Evolutionary conservation across 1,284 basidiomycete species (phyloP).

Genomic region (Marasmius sp.): DNA sequence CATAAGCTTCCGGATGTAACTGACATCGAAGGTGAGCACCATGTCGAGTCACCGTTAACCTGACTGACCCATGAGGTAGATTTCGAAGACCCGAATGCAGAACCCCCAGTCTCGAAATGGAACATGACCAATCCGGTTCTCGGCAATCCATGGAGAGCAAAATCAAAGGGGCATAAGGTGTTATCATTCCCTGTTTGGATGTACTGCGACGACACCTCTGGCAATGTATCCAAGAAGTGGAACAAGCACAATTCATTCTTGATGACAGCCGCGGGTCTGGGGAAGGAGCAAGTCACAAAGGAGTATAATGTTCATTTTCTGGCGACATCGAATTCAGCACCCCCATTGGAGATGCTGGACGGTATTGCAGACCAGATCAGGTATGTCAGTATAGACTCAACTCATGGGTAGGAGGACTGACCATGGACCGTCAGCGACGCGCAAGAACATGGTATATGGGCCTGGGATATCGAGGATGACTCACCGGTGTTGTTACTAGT

Average conservation of each 20-base stretch:
- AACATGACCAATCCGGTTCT: neutral
- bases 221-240: conserved; percentile 43
- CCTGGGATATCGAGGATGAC: conserved; percentile 29
- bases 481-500: conserved; percentile 34
- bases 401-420: too few relatives aligned
- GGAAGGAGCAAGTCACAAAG: conserved; percentile 1
- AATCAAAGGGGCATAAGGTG: conserved; percentile 7
- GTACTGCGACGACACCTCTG: conserved; percentile 42
- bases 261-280: conserved; percentile 28
- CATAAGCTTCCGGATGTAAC: too few relatives aligned
- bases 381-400: neutral
- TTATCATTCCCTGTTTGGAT: conserved; percentile 30
- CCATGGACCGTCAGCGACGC: conserved; percentile 19
- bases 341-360: conserved; percentile 26
- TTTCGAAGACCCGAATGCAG: neutral
- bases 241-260: conserved; percentile 39
- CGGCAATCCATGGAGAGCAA: conserved; percentile 13
- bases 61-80: too few relatives aligned
- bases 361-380: conserved; percentile 6
- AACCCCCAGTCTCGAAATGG: neutral
- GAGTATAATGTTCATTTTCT: conserved; percentile 19
- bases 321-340: conserved; percentile 24
- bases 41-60: too few relatives aligned
- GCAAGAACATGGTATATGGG: conserved; percentile 31
- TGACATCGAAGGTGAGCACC: too few relatives aligned